Percentiles rank a stretch among this genome's conserved stretches.
Evolutionary conservation across 192 early-diverging fungal genomes (phyloP).

Genomic region (Coemansia sp.): DNA sequence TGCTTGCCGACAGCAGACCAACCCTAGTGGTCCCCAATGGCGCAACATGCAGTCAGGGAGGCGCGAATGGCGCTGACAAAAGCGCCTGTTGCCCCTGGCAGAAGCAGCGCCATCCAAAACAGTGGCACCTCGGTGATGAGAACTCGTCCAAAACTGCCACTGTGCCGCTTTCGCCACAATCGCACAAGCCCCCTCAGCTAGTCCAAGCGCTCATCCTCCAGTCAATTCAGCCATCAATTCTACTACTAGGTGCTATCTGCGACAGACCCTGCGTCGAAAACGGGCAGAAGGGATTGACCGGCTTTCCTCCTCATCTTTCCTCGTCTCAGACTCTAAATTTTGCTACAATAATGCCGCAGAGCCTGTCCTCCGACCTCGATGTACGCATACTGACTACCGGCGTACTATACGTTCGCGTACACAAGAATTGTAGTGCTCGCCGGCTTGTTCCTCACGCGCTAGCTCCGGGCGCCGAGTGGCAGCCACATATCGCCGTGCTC

Average conservation of each 20-base stretch:
- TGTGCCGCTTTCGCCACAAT: conserved; percentile 11
- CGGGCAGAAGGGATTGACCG: not conserved
- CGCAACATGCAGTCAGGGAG: not conserved
- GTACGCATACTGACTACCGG: conserved; percentile 28
- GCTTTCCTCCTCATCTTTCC: conserved; percentile 3
- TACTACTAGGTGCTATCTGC: not conserved
- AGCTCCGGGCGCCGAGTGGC: conserved; percentile 23
- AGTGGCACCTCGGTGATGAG: not conserved
- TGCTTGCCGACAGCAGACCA: not conserved
- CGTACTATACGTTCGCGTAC: conserved; percentile 33
- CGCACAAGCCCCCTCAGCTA: conserved; percentile 33
- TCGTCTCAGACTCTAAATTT: not conserved
- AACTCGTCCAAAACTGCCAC: conserved; percentile 7
- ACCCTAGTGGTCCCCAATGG: conserved; percentile 1
- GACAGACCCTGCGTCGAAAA: conserved; percentile 1
- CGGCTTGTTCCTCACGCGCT: conserved; percentile 33
- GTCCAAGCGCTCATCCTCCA: conserved; percentile 38
- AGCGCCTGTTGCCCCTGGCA: conserved; percentile 5
- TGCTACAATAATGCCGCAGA: conserved; percentile 10
- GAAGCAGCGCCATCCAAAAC: conserved; percentile 11
- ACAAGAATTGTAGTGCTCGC: conserved; percentile 10
- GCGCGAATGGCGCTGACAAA: conserved; percentile 1
- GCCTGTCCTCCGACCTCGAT: conserved; percentile 7
- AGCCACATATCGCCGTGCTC: conserved; percentile 36
- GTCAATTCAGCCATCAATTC: conserved; percentile 4